A percentile compares a stretch with the other conserved stretches of the same genome.
These are phyloP conservation scores for Aspergillus taichungensis DNA, from an alignment of 495 filamentous ascomycete genomes.

Conservation along the genomic window DNA sequence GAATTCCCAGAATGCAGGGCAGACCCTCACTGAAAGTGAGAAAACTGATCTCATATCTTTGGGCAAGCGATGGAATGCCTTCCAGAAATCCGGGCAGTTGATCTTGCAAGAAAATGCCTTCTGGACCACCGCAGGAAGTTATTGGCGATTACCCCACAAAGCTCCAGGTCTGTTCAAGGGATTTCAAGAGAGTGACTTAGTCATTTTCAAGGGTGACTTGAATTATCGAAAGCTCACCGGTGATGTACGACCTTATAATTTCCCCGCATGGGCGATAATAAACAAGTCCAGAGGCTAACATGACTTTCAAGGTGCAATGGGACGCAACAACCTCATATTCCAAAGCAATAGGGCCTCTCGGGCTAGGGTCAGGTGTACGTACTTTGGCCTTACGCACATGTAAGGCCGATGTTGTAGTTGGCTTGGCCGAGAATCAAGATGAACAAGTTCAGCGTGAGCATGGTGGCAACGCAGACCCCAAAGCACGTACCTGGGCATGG, in stretches of 20 bases:
- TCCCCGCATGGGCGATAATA: not conserved
- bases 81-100: conserved; percentile 76
- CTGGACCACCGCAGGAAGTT: conserved; percentile 81
- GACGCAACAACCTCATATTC: conserved; percentile 79
- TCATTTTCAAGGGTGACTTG: conserved; percentile 93
- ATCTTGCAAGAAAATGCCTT: conserved; percentile 72
- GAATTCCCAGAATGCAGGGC: too few species aligned
- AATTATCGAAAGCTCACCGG: conserved; percentile 89
- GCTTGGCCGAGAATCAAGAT: conserved; percentile 68
- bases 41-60: conserved; percentile 60
- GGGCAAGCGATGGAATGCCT: conserved; percentile 67
- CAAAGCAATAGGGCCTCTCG: conserved; percentile 79
- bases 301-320: conserved; percentile 58
- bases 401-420: conserved; percentile 94
- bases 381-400: conserved; percentile 82
- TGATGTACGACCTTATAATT: conserved; percentile 54
- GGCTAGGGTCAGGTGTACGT: conserved; percentile 69
- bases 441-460: conserved; percentile 63
- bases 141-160: conserved; percentile 70
- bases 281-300: conserved; percentile 4
- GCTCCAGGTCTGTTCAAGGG: conserved; percentile 65
- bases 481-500: conserved; percentile 90
- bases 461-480: conserved; percentile 52
- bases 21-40: conserved; percentile 55
- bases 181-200: conserved; percentile 75